Evolutionary conservation across 2,329 filamentous ascomycete genomes (phyloP).

Genomic region (Intubia oerlemansii): DNA sequence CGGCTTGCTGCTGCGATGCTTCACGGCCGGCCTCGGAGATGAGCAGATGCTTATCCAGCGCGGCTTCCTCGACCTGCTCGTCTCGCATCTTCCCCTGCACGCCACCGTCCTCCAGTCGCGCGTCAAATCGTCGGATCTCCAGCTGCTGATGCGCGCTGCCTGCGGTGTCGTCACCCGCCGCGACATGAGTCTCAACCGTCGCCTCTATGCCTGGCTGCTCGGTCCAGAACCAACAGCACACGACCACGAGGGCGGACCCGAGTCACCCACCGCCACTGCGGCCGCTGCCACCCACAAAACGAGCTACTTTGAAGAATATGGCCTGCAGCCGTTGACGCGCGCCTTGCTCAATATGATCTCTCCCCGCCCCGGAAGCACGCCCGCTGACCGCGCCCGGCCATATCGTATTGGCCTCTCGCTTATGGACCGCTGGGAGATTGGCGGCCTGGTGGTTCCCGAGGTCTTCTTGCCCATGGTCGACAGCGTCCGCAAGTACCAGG

Average conservation of each 20-base stretch:
- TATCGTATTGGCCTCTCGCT: constrained; percentile 85
- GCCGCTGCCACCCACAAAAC: constrained; percentile 29
- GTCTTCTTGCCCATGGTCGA: constrained; percentile 73
- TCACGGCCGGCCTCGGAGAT: constrained; percentile 73
- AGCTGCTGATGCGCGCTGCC: constrained; percentile 63
- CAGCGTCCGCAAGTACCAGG: constrained; percentile 57
- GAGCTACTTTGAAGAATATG: constrained; percentile 67
- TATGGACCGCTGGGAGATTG: constrained; percentile 98
- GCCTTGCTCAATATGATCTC: constrained; percentile 62
- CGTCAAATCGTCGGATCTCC: constrained; percentile 54
- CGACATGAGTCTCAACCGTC: constrained; percentile 91
- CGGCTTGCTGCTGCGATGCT: constrained; percentile 73
- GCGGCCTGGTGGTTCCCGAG: constrained; percentile 67
- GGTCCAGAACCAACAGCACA: too few species aligned
- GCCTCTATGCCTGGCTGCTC: constrained; percentile 90
- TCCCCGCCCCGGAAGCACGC: constrained; percentile 15
- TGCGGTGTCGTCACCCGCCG: constrained; percentile 71
- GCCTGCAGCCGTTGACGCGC: constrained; percentile 49
- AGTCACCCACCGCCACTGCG: constrained; percentile 19
- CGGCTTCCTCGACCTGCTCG: constrained; percentile 80
- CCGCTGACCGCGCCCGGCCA: constrained; percentile 55
- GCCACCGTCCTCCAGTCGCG: constrained; percentile 59
- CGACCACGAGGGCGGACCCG: constrained; percentile 12
- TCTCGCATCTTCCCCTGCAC: constrained; percentile 72
- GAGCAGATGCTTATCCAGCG: constrained; percentile 81